phyloP scores from a whole-genome alignment of 1,139 yeast species.

The Suhomyces yuchorum region DNA sequence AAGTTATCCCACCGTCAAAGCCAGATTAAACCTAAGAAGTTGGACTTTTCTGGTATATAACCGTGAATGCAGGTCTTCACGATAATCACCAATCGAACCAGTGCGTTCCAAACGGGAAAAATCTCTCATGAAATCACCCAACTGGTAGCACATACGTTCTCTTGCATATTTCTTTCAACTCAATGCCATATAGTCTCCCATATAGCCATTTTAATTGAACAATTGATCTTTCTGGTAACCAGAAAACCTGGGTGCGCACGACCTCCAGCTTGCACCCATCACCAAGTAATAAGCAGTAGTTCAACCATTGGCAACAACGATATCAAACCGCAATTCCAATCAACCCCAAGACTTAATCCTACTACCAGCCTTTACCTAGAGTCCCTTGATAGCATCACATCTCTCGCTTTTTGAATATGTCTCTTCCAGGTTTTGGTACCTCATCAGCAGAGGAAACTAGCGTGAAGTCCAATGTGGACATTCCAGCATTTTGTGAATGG shows the following conservation, averaged over 20 bases:
- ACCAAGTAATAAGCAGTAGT: background rate
- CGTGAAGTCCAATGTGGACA: slow-evolving; percentile 20
- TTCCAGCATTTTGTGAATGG: slow-evolving; percentile 72
- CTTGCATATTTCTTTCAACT: background rate
- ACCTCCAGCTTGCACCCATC: slow-evolving; percentile 6
- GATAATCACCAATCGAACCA: background rate
- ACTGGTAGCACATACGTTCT: background rate
- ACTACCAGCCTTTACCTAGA: background rate
- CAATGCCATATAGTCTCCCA: background rate
- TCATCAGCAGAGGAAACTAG: slow-evolving; percentile 15
- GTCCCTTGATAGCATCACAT: no score
- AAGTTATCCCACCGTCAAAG: slow-evolving; percentile 38
- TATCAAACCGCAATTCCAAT: background rate
- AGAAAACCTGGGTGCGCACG: no score
- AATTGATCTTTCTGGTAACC: no score
- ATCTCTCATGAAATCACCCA: background rate
- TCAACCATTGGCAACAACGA: background rate
- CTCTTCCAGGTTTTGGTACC: slow-evolving; percentile 21
- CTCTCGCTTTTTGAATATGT: slow-evolving; percentile 11
- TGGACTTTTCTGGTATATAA: slow-evolving; percentile 30
- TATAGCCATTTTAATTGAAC: background rate
- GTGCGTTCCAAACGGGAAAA: background rate
- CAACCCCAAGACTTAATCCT: background rate
- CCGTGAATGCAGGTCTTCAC: slow-evolving; percentile 14
- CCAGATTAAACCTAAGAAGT: slow-evolving; percentile 43